Percentiles rank a stretch among this genome's conserved stretches.
Conservation (phyloP, 176 grass and related monocot genomes). For the Bolboschoenus planiculmis region DNA sequence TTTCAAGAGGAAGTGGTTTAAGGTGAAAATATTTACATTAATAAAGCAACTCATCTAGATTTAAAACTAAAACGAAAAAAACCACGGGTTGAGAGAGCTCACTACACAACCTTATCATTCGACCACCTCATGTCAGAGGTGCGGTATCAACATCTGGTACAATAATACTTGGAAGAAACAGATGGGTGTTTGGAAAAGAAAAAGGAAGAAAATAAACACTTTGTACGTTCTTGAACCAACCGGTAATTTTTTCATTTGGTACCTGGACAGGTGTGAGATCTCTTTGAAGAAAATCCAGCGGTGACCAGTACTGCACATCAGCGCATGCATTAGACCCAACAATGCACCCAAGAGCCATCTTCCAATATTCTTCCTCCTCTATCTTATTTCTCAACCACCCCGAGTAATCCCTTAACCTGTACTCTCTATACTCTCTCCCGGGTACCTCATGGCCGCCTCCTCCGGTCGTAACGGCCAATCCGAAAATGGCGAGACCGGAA, state of each 20-base stretch:
- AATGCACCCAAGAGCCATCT: constrained; percentile 28
- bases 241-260: neutral
- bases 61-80: neutral
- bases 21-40: neutral
- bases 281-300: constrained; percentile 36
- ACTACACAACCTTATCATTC: neutral
- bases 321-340: constrained; percentile 32
- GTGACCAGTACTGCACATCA: constrained; percentile 29
- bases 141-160: neutral
- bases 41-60: neutral
- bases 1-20: neutral
- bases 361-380: constrained; percentile 25
- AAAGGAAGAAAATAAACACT: neutral
- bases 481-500: constrained; percentile 42
- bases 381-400: constrained; percentile 44
- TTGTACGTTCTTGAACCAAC: neutral
- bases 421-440: constrained; percentile 61
- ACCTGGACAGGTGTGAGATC: constrained; percentile 46
- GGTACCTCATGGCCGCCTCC: constrained; percentile 45
- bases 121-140: neutral
- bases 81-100: neutral
- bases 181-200: neutral
- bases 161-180: neutral
- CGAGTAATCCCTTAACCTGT: constrained; percentile 49
- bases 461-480: constrained; percentile 44